Conservation (phyloP, 768 basidiomycete species). For the Pisolithus orientalis region DNA sequence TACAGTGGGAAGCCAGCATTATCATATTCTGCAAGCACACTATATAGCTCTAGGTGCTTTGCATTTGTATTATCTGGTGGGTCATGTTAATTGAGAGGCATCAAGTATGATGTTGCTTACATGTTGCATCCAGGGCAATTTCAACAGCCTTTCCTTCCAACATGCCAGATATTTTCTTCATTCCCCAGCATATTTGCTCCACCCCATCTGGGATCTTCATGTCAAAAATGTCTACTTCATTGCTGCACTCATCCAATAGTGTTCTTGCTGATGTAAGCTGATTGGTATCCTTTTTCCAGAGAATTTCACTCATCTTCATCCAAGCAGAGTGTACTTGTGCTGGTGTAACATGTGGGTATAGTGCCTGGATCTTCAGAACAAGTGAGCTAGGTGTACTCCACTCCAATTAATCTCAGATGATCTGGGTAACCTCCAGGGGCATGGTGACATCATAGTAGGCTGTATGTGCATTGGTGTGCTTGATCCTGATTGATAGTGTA, state of each 20-base stretch:
- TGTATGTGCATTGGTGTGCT: slow-evolving; percentile 40
- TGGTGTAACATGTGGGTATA: slow-evolving; percentile 21
- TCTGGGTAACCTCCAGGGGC: slow-evolving; percentile 28
- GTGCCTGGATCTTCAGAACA: slow-evolving; percentile 28
- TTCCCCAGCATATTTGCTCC: slow-evolving; percentile 7
- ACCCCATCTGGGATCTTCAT: slow-evolving; percentile 12
- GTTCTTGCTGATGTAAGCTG: slow-evolving; percentile 20
- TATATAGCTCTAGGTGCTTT: slow-evolving; percentile 18
- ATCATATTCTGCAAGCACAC: slow-evolving; percentile 17
- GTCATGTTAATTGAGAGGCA: too few species aligned
- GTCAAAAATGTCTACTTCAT: background rate
- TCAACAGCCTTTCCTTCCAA: slow-evolving; percentile 8
- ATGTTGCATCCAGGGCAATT: slow-evolving; percentile 11
- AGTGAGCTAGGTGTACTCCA: slow-evolving; percentile 19
- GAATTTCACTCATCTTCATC: slow-evolving; percentile 19
- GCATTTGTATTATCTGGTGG: background rate
- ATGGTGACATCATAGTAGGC: slow-evolving; percentile 31
- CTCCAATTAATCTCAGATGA: slow-evolving; percentile 25
- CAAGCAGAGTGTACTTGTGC: slow-evolving; percentile 24
- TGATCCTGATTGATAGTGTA: background rate
- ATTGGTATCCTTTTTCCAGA: slow-evolving; percentile 17
- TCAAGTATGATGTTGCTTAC: slow-evolving; percentile 1
- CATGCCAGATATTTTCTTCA: background rate
- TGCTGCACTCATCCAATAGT: slow-evolving; percentile 14
- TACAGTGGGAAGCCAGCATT: slow-evolving; percentile 18